Conservation (phyloP, 345 rosid genomes). For the Combretum micranthum region DNA sequence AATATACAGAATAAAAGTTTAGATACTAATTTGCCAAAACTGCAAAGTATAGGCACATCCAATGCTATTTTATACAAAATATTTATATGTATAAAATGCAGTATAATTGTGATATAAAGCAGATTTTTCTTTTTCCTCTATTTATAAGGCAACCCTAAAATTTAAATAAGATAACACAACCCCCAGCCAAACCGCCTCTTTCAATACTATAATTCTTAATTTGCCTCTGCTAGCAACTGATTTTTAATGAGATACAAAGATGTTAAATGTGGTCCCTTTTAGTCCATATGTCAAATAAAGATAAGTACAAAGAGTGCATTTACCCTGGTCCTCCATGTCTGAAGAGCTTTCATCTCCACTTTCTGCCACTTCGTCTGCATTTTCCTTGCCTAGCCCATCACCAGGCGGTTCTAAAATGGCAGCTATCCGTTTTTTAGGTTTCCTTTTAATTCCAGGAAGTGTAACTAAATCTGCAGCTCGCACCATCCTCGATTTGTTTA, state of each 20-base stretch:
- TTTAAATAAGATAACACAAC: too few species aligned
- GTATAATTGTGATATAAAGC: too few species aligned
- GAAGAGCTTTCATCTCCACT: slow-evolving; percentile 60
- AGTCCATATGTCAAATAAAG: neutral
- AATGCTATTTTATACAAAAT: too few species aligned
- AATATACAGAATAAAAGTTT: too few species aligned
- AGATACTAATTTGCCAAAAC: too few species aligned
- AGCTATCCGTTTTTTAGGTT: slow-evolving; percentile 70
- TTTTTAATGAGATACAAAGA: neutral
- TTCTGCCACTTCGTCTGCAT: slow-evolving; percentile 42
- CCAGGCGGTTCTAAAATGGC: slow-evolving; percentile 68
- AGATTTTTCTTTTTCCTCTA: too few species aligned
- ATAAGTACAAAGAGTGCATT: neutral
- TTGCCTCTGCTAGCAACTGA: too few species aligned
- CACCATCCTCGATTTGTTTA: slow-evolving; percentile 58
- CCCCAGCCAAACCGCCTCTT: too few species aligned
- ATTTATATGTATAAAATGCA: too few species aligned
- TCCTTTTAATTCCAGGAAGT: slow-evolving; percentile 80
- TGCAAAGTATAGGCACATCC: too few species aligned
- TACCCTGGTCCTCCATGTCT: slow-evolving; percentile 66
- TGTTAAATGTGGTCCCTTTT: neutral
- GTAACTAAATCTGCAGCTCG: slow-evolving; percentile 85
- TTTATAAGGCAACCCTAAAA: too few species aligned
- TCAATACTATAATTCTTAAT: too few species aligned
- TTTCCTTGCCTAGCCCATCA: slow-evolving; percentile 56